Evolutionary conservation across 1,284 basidiomycete species (phyloP).

Genomic region (Cerioporus squamosus): DNA sequence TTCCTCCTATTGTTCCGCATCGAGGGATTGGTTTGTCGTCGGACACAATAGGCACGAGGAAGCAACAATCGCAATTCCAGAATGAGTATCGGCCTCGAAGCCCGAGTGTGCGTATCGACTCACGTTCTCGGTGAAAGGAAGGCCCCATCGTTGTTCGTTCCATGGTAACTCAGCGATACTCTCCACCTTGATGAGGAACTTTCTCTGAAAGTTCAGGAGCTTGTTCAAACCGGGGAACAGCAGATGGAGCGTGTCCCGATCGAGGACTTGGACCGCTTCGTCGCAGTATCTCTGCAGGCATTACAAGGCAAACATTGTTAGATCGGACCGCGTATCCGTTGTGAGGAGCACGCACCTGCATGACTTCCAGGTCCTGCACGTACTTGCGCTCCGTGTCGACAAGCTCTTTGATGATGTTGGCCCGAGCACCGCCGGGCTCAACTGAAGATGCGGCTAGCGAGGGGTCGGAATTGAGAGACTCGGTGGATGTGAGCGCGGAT

Average conservation of each 20-base stretch:
- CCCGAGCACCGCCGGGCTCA: slow-evolving; percentile 45
- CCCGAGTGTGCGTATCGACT: slow-evolving; percentile 41
- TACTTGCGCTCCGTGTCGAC: slow-evolving; percentile 97
- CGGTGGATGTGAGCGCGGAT: slow-evolving; percentile 60
- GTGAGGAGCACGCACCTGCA: slow-evolving; percentile 70
- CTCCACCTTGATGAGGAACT: slow-evolving; percentile 95
- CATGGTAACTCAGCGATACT: slow-evolving; percentile 82
- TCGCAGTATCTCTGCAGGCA: slow-evolving; percentile 75
- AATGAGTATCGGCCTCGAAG: slow-evolving; percentile 35
- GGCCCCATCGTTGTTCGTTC: slow-evolving; percentile 91
- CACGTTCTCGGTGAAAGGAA: slow-evolving; percentile 81
- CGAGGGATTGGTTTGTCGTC: slow-evolving; percentile 32
- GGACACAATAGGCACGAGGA: slow-evolving; percentile 40
- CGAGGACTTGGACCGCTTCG: slow-evolving; percentile 82
- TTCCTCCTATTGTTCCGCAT: slow-evolving; percentile 77
- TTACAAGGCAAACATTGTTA: slow-evolving; percentile 15
- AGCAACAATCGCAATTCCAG: slow-evolving; percentile 36
- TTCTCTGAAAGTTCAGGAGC: slow-evolving; percentile 95
- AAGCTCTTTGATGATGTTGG: slow-evolving; percentile 84
- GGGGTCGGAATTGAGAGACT: slow-evolving; percentile 54
- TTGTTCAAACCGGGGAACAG: slow-evolving; percentile 97
- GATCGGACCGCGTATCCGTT: slow-evolving; percentile 11
- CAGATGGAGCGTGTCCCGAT: slow-evolving; percentile 93
- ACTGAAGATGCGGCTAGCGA: slow-evolving; percentile 28
- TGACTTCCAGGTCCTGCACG: slow-evolving; percentile 96